Conservation (phyloP, 768 basidiomycete genomes). For the Suillus subaureus region DNA sequence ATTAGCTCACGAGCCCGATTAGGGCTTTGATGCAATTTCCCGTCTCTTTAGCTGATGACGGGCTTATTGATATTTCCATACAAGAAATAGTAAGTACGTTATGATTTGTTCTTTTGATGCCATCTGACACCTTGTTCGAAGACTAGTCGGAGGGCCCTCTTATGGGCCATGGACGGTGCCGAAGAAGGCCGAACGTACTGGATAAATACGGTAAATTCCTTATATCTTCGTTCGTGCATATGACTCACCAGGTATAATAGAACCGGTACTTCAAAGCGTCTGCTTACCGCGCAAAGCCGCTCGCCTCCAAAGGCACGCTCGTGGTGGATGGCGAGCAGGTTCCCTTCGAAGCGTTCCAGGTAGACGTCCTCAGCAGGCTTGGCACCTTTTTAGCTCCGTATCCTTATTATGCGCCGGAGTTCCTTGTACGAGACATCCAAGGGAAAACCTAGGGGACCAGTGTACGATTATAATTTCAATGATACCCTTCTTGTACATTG, state of each 20-base stretch:
- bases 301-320: conserved; percentile 53
- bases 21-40: conserved; percentile 86
- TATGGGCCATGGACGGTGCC: conserved; percentile 60
- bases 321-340: conserved; percentile 80
- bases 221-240: conserved; percentile 6
- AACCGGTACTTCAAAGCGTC: conserved; percentile 72
- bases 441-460: conserved; percentile 22
- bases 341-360: conserved; percentile 73
- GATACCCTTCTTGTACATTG: background rate
- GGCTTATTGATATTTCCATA: conserved; percentile 69
- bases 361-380: conserved; percentile 72
- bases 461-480: background rate
- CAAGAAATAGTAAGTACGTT: conserved; percentile 56
- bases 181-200: conserved; percentile 64
- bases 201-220: conserved; percentile 52
- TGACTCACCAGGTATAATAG: conserved; percentile 37
- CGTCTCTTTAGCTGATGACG: conserved; percentile 77
- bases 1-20: conserved; percentile 10
- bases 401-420: conserved; percentile 55
- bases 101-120: conserved; percentile 6
- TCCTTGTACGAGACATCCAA: conserved; percentile 34
- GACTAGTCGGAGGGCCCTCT: conserved; percentile 46
- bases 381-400: conserved; percentile 67
- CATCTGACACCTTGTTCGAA: conserved; percentile 18
- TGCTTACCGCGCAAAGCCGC: conserved; percentile 72